Evolutionary conservation across 139 green algal species (phyloP).

Genomic region (Zygnema cylindricum): DNA sequence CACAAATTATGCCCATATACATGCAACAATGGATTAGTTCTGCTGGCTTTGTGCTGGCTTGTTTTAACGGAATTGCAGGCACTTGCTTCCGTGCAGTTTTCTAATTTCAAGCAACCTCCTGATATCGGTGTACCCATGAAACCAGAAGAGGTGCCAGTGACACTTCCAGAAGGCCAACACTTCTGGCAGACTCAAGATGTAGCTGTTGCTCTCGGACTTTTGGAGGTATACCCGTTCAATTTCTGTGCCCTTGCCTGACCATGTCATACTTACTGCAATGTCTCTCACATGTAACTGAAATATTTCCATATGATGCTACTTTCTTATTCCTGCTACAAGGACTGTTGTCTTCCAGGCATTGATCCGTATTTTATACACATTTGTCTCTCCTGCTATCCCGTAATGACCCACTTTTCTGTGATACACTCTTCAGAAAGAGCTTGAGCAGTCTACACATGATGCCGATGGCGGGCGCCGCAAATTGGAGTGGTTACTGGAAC

Average conservation of each 20-base stretch:
- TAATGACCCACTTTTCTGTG: neutral
- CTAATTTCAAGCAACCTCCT: constrained; percentile 23
- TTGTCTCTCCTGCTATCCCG: neutral
- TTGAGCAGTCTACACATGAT: constrained; percentile 48
- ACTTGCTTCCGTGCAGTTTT: constrained; percentile 25
- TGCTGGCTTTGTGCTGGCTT: neutral
- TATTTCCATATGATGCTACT: too few relatives aligned
- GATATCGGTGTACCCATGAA: neutral
- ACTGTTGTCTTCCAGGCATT: neutral
- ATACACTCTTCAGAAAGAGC: constrained; percentile 32
- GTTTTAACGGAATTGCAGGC: neutral
- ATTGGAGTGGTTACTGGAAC: constrained; percentile 41
- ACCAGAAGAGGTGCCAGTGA: constrained; percentile 15
- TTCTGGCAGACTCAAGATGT: constrained; percentile 54
- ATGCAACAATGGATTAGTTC: too few relatives aligned
- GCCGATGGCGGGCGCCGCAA: constrained; percentile 12
- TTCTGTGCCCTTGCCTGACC: too few relatives aligned
- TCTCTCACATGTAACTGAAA: too few relatives aligned
- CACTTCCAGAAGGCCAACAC: constrained; percentile 41
- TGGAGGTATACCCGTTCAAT: constrained; percentile 45
- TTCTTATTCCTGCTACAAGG: neutral
- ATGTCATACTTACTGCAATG: too few relatives aligned
- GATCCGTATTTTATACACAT: neutral
- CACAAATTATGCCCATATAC: too few relatives aligned
- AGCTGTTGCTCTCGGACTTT: constrained; percentile 50